Conservation (phyloP, 2,329 filamentous ascomycete genomes). For the Colletotrichum eleusines region DNA sequence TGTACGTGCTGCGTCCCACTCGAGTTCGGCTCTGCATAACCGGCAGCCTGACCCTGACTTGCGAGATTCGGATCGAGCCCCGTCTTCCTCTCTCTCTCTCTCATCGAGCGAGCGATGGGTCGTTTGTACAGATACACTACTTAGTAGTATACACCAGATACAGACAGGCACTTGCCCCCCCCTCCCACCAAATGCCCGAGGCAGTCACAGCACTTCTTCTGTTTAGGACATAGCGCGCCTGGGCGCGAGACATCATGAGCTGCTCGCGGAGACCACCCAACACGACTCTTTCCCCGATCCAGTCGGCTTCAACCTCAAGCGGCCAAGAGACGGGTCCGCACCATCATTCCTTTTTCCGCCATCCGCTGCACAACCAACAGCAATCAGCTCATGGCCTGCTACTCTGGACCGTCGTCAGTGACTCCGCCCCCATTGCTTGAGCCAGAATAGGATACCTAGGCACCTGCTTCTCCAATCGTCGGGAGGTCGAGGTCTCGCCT, state of each 20-base stretch:
- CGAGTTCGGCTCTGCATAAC: slow-evolving; percentile 4
- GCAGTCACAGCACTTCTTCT: not conserved
- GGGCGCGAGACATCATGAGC: not conserved
- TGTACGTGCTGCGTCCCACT: slow-evolving; percentile 6
- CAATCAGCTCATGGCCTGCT: not conserved
- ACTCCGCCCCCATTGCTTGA: not conserved
- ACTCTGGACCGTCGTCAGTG: slow-evolving; percentile 11
- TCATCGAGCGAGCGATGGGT: not conserved
- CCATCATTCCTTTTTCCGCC: slow-evolving; percentile 3
- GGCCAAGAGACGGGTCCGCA: slow-evolving; percentile 14
- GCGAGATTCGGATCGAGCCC: slow-evolving; percentile 16
- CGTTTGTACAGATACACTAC: not conserved
- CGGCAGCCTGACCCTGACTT: slow-evolving; percentile 16
- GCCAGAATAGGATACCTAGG: not conserved
- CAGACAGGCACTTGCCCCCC: not conserved
- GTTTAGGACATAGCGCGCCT: slow-evolving; percentile 5
- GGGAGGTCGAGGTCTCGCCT: not conserved
- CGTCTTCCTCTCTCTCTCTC: not conserved
- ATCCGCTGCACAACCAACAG: slow-evolving; percentile 1
- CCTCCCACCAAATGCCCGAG: not conserved
- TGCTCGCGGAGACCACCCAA: slow-evolving; percentile 4
- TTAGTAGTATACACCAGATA: not conserved
- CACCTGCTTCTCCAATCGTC: slow-evolving; percentile 2
- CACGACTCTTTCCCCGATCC: slow-evolving; percentile 4
- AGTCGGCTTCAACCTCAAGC: slow-evolving; percentile 14